phyloP scores from a whole-genome alignment of 2,329 filamentous ascomycete species.

The Corinectria fuckeliana region DNA sequence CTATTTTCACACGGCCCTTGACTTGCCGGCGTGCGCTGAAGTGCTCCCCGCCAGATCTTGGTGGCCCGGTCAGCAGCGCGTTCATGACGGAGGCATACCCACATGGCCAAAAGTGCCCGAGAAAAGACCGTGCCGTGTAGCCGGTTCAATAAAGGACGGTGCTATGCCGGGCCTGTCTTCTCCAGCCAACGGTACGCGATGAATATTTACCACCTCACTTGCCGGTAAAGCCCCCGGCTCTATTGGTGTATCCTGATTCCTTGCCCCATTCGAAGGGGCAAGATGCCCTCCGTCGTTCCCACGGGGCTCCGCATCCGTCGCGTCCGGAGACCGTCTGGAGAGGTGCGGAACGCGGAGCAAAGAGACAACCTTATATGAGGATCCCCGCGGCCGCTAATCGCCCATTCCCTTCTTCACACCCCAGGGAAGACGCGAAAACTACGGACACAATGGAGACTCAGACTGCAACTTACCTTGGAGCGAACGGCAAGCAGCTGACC shows the following conservation, averaged over 20 bases:
- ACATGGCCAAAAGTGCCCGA: conserved; percentile 6
- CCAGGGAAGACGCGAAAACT: background rate
- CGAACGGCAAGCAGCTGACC: conserved; percentile 19
- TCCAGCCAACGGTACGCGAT: background rate
- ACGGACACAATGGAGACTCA: conserved; percentile 2
- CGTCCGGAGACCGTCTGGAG: conserved; percentile 3
- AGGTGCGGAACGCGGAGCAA: background rate
- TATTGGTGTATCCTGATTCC: background rate
- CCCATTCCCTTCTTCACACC: background rate
- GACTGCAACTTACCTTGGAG: conserved; percentile 11
- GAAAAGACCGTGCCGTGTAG: conserved; percentile 19
- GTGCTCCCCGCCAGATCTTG: background rate
- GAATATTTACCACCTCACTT: conserved; percentile 12
- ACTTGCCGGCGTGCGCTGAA: too few relatives aligned
- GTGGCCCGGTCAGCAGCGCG: background rate
- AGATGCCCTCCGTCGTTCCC: conserved; percentile 10
- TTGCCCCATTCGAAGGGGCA: background rate
- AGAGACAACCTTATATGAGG: conserved; percentile 7
- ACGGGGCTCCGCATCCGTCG: conserved; percentile 19
- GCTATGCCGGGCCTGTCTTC: background rate
- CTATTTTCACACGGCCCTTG: conserved; percentile 1
- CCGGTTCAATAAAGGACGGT: background rate
- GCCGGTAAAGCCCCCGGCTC: conserved; percentile 1
- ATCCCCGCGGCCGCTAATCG: background rate
- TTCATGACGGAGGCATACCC: conserved; percentile 9